Base-by-base conservation (phyloP, 225 moss, liverwort and hornwort species). In the Polytrichum formosum region DNA sequence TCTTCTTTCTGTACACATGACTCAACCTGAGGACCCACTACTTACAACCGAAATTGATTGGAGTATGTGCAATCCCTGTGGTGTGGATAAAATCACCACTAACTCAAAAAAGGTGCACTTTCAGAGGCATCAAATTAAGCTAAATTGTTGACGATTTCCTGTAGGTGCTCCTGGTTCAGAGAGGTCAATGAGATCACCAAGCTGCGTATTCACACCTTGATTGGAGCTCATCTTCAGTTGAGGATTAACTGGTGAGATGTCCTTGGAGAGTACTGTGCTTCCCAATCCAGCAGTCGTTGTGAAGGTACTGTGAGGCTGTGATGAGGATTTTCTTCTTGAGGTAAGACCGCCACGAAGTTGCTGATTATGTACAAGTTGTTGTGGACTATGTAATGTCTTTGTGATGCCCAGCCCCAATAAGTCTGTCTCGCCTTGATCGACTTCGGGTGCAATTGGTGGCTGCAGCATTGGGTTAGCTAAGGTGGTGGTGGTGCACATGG, bases 121-220 rank as follows among this genome's bases (percentile, higher is more conserved):
- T 10, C 13, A 37, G 37, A 13, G 37, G 37, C 13, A 37, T 37
- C 37, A 37, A 13, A 37, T 37, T 37, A 37, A 37, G 37, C 37
- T 37, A 37, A 13, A 13, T 37, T 37, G 37, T 37, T 10, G 37
- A 37, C 10, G 37, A 37, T 37, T 3, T 37, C 37, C 13, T 4
- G 10, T 13, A 37, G 37, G 0, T 13, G 37, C 37, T 37, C 13
- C 46, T 60, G 74, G 67, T 54, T 80, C 80, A 6, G 69, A 54
- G 67, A 86, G 79, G 67, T 86, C 80, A 54, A 80, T 80, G 59
- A 83, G 82, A 62, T 83, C 80, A 55, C 67, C 68, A 53, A 75
- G 21, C 71, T 67, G 56, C 54, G 28, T 66, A 37, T 33, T 71
- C 37, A 10, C 54, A 67, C 28, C 56, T 16, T 66, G 72, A 7